Base-by-base conservation (phyloP, 2,329 filamentous ascomycete species). In the Hypocreales sp. region DNA sequence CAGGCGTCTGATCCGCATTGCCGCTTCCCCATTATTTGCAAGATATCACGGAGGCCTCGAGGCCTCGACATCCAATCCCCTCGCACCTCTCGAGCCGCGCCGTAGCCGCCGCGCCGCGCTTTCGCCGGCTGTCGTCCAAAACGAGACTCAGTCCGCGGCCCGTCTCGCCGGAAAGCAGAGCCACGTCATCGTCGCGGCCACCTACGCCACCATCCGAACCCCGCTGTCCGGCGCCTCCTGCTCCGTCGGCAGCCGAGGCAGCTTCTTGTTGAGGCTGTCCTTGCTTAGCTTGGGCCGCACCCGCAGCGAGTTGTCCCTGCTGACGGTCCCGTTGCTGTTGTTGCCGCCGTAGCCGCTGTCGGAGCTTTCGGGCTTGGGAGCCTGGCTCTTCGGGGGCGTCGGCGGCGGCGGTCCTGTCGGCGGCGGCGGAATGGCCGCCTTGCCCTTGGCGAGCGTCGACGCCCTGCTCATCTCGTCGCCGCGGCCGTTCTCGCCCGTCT, bases 401-500 rank as follows among this genome's bases (percentile, higher is more conserved):
- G 48, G 50, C 5, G 52, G 52, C 5, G 48, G 48, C 8, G 47
- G 42, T 13, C 47, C 58, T 5, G 61, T 67, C 3, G 64, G 64
- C 7, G 62, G 59, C 5, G 48, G 39, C 8, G 42, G 34, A 22
- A 39, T 37, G 21, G 25, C 31, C 30, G 51, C 44, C 32, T 60
- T 64, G 11, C 22, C 25, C 2, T 23, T 29, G 18, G 25, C 33
- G n/a, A 32, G 23, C 12, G 51, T 51, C 0, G 61, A 58, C 4
- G 61, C 58, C 3, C 60, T 61, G 18, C 46, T 32, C 2, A 59
- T 58, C 15, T 57, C 47, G 25, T 65, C 68, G 31, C 57, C 55
- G 14, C 61, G 62, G 42, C 68, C 71, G 29, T 64, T 75, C 50
- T 94, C 87, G 5, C 73, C 79, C n/a, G 73, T 78, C 53, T 95